A percentile compares a stretch with the other conserved stretches of the same genome.
These are phyloP conservation scores for Pichia sp. DNA, from an alignment of 1,139 yeast genomes.

Conservation along the genomic window DNA sequence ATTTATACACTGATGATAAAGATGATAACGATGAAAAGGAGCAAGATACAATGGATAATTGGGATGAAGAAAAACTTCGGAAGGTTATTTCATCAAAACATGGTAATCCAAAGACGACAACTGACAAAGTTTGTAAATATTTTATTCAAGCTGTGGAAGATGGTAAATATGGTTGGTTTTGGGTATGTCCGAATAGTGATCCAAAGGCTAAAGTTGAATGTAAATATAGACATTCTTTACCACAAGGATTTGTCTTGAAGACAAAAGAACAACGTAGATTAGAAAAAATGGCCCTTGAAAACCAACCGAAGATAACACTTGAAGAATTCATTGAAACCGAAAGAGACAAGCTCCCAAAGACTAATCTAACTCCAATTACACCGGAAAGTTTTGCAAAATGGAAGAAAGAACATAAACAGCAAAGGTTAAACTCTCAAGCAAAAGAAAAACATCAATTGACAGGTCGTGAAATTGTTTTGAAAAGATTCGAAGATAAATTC, in stretches of 20 bases:
- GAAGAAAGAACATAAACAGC: conserved; percentile 65
- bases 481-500: conserved; percentile 61
- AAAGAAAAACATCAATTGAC: conserved; percentile 50
- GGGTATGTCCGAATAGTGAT: conserved; percentile 96
- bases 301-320: conserved; percentile 83
- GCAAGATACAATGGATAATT: conserved; percentile 85
- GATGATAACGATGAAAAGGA: conserved; percentile 40
- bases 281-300: conserved; percentile 79
- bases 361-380: conserved; percentile 81
- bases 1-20: conserved; percentile 87
- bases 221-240: conserved; percentile 93
- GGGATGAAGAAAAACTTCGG: conserved; percentile 96
- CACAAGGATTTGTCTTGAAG: conserved; percentile 93
- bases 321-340: conserved; percentile 96
- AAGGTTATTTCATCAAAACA: conserved; percentile 84
- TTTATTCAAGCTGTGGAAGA: conserved; percentile 97
- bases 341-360: conserved; percentile 74
- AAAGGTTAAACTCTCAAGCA: conserved; percentile 51
- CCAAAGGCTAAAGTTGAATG: conserved; percentile 49
- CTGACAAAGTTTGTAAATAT: conserved; percentile 89
- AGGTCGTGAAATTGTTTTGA: conserved; percentile 77
- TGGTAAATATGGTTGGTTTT: conserved; percentile 98
- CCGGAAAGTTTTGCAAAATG: conserved; percentile 75
- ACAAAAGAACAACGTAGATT: conserved; percentile 91
- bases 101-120: conserved; percentile 90